Percentiles rank a stretch among this genome's conserved stretches.
These are phyloP conservation scores for Aspergillus avenaceus DNA, from an alignment of 495 filamentous ascomycete genomes.

Conservation along the genomic window DNA sequence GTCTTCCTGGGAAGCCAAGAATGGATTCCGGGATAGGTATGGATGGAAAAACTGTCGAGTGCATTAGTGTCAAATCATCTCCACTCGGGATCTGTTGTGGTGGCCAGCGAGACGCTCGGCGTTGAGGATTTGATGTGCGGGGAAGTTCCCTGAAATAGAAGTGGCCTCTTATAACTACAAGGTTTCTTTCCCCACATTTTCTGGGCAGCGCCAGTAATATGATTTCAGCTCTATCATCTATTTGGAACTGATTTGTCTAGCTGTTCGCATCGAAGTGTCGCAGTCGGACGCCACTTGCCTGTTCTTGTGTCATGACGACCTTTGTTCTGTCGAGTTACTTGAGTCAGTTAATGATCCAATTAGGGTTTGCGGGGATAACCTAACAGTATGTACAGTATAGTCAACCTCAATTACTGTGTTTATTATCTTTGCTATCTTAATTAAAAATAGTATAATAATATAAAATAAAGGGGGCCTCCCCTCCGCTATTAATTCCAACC, in stretches of 20 bases:
- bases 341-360: neutral
- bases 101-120: too few relatives aligned
- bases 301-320: neutral
- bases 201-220: neutral
- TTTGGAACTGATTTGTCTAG: neutral
- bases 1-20: constrained; percentile 4
- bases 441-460: too few relatives aligned
- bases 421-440: too few relatives aligned
- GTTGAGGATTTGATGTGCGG: neutral
- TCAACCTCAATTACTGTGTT: too few relatives aligned
- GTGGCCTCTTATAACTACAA: neutral
- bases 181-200: neutral
- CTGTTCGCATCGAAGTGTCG: neutral
- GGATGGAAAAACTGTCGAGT: constrained; percentile 1
- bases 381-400: too few relatives aligned
- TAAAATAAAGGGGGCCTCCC: too few relatives aligned
- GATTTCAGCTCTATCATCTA: neutral
- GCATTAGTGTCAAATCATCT: neutral
- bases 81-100: neutral
- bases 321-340: neutral
- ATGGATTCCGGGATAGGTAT: neutral
- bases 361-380: too few relatives aligned
- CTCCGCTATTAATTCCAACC: too few relatives aligned
- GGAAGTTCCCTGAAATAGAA: neutral
- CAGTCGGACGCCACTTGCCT: neutral